phyloP scores from a whole-genome alignment of 2,329 filamentous ascomycete genomes.

The Talaromyces sp. region DNA sequence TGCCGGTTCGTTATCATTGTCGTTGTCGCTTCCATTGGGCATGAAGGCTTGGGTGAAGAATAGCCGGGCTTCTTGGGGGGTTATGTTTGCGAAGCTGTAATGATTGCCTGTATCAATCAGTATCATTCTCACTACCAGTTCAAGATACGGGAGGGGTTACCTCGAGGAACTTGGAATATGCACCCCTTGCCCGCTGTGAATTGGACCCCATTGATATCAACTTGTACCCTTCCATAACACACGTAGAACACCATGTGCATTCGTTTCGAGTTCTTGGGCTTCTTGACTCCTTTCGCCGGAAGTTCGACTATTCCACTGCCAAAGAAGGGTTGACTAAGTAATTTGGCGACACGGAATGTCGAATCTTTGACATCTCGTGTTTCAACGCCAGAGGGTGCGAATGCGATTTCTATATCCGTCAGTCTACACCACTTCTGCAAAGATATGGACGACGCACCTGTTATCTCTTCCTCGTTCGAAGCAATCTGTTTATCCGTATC shows the following conservation, averaged over 20 bases:
- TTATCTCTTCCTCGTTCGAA: slow-evolving; percentile 41
- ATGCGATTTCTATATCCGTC: slow-evolving; percentile 56
- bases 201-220: slow-evolving; percentile 57
- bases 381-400: slow-evolving; percentile 57
- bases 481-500: slow-evolving; percentile 40
- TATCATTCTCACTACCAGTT: background rate
- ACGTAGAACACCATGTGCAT: slow-evolving; percentile 99
- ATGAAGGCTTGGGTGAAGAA: slow-evolving; percentile 93
- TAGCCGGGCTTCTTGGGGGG: slow-evolving; percentile 68
- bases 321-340: slow-evolving; percentile 79
- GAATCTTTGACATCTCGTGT: slow-evolving; percentile 61
- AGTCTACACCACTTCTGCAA: slow-evolving; percentile 14
- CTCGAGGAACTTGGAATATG: slow-evolving; percentile 91
- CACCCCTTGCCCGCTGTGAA: slow-evolving; percentile 87
- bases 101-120: slow-evolving; percentile 64
- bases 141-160: slow-evolving; percentile 50
- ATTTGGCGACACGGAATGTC: slow-evolving; percentile 85
- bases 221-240: slow-evolving; percentile 75
- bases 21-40: slow-evolving; percentile 25
- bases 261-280: slow-evolving; percentile 84
- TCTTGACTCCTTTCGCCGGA: slow-evolving; percentile 78
- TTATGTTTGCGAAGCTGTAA: slow-evolving; percentile 85
- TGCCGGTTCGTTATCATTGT: background rate
- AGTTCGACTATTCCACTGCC: slow-evolving; percentile 88
- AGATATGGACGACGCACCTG: slow-evolving; percentile 33